Evolutionary conservation across 148 eudicot genomes (phyloP).

Genomic region (Oxyria digyna): DNA sequence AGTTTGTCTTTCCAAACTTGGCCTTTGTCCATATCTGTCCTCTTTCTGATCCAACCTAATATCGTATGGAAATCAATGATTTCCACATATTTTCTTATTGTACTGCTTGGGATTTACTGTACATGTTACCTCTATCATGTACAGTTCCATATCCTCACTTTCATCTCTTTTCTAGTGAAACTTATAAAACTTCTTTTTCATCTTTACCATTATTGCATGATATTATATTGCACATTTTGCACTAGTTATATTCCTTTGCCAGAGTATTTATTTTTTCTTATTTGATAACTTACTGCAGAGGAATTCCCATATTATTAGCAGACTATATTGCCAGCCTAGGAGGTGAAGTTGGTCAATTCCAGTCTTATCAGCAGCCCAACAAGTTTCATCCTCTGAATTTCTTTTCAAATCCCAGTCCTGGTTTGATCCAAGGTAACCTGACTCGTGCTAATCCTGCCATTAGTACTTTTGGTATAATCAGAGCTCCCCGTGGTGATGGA

Average conservation of each 20-base stretch:
- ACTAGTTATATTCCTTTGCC: neutral
- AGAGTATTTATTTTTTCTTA: neutral
- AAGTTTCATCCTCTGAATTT: constrained; percentile 75
- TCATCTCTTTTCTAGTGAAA: neutral
- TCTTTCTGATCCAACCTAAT: neutral
- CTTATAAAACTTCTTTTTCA: neutral
- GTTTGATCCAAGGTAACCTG: constrained; percentile 34
- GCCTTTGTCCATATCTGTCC: neutral
- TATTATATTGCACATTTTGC: neutral
- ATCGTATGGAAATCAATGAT: neutral
- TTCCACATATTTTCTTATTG: neutral
- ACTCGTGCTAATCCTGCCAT: constrained; percentile 43
- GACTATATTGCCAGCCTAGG: constrained; percentile 53
- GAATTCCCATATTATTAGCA: constrained; percentile 47
- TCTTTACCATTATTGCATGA: neutral
- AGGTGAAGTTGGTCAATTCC: constrained; percentile 77
- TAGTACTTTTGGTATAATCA: constrained; percentile 70
- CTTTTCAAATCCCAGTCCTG: constrained; percentile 49
- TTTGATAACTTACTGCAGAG: constrained; percentile 29
- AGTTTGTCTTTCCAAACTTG: neutral
- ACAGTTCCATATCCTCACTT: neutral
- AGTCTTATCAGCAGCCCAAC: constrained; percentile 38
- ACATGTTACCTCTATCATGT: neutral
- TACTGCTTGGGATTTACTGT: neutral
- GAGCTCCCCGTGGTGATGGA: constrained; percentile 99